Evolutionary conservation across 441 rosid genomes (phyloP), one percentile per base, ranked within the genome.

Genomic region (Manihot esculenta): DNA sequence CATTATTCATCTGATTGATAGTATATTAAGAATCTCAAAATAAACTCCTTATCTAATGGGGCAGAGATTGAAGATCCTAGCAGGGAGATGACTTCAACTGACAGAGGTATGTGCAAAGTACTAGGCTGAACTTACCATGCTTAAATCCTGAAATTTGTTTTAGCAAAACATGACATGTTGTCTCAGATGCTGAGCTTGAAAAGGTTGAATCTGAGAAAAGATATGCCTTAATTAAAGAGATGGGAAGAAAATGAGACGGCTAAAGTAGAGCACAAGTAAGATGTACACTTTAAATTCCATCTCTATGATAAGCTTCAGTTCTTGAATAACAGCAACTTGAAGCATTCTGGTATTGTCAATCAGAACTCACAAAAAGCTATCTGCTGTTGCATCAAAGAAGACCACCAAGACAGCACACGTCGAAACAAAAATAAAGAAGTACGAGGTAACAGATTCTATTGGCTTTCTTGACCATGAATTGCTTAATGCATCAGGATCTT

Each of bases 161-260:
- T 53, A 18, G 12, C 8, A 53, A 20, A 53, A 20, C 27, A 10
- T 23, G 10, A 10, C 26, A 10, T 15, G 10, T 62, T 53, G 2
- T 67, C 72, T 66, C 75, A 88, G 93, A 81, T 59, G 33, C 66
- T 49, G 82, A 61, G 42, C 83, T 86, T 71, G 82, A 79, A 26
- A 65, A 64, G 63, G 68, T 82, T 44, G 87, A 69, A 72, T 62
- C 75, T 2, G 89, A 86, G 72, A 88, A 86, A 76, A 82, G 74
- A 62, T 59, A 62, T 73, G 83, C 89, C 54, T 78, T 85, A 33
- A 66, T 87, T 42, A 77, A 74, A 72, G 94, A 88, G n/a, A 44
- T 89, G 94, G 94, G 85, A 85, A 62, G 91, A 85, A 74, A 84
- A 79, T 70, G 89, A 85, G 48, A 84, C 84, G 72, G 84, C 86